Base-by-base conservation (phyloP, 2,329 filamentous ascomycete genomes). In the Seiridium unicorne region DNA sequence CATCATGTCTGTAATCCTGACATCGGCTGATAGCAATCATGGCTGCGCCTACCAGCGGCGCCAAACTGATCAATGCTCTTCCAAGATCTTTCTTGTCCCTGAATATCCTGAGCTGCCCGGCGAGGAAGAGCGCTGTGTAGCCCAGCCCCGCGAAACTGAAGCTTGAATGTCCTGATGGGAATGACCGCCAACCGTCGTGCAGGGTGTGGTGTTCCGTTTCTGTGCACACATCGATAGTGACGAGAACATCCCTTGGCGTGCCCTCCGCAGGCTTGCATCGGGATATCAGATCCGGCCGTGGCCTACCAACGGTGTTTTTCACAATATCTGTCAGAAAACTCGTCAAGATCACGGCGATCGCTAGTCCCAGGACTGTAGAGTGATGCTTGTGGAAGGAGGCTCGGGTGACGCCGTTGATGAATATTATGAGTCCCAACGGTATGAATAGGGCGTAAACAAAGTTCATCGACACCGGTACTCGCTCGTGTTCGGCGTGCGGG, bases 261-360 rank as follows among this genome's bases (percentile, higher is more conserved):
- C 74, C 78, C 0, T 70, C 38, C 0, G 69, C 77, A 1, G 95
- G 93, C 64, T 90, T 88, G 76, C 95, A 99, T 44, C 95, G 88
- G n/a, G 89, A 87, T 34, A 87, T 71, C 3, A 87, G 72, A 64
- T 87, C 84, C 0, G 84, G 84, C 5, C 84, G 77, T 13, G 93
- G 92, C 9, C 92, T 80, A 7, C 92, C 92, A 34, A 94, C 90
- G 8, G 90, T 84, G 71, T 96, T 97, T 76, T 99, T 99, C 71
- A 98, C 83, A 35, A 94, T 79, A 72, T 98, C 93, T 49, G 95
- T 98, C 48, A 98, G 80, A 73, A 97, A 90, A 5, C 87, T 84
- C 0, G 92, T 89, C 55, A 97, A 81, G 66, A 92, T 81, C 34
- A 98, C 76, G 64, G 88, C 85, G 68, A 94, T 92, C 55, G 88